These are phyloP conservation scores for Arthromyces matolae DNA, from an alignment of 768 basidiomycete species.

Conservation along the genomic window DNA sequence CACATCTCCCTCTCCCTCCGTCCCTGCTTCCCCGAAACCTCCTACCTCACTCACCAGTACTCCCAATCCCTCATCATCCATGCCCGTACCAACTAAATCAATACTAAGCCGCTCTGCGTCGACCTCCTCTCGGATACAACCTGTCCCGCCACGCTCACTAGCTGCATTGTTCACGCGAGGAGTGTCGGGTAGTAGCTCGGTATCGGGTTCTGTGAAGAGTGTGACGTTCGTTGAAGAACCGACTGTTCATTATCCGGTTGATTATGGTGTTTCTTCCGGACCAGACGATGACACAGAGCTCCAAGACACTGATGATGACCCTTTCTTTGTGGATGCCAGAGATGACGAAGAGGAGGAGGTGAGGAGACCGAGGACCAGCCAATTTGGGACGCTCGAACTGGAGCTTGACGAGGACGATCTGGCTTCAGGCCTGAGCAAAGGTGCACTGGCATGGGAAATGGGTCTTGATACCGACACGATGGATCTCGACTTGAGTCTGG, in stretches of 20 bases:
- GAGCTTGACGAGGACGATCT: conserved; percentile 1
- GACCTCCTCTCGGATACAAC: conserved; percentile 28
- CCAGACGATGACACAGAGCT: conserved; percentile 13
- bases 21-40: conserved; percentile 18
- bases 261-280: not conserved
- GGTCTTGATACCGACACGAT: conserved; percentile 29
- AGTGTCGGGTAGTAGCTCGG: conserved; percentile 5
- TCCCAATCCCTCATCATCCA: conserved; percentile 10
- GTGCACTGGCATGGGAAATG: conserved; percentile 16
- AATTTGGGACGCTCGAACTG: not conserved
- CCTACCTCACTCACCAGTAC: too few species aligned
- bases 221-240: conserved; percentile 72
- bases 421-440: conserved; percentile 2
- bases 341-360: conserved; percentile 7
- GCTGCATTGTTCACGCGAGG: conserved; percentile 8
- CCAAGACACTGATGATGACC: too few species aligned
- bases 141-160: conserved; percentile 4
- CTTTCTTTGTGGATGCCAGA: conserved; percentile 7
- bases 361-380: not conserved
- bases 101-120: conserved; percentile 56
- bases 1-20: conserved; percentile 18
- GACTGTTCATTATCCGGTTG: conserved; percentile 47
- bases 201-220: conserved; percentile 40
- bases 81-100: conserved; percentile 44
- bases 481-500: conserved; percentile 24